Conservation (phyloP, 164 flowering plant genomes). For the Malania oleifera region DNA sequence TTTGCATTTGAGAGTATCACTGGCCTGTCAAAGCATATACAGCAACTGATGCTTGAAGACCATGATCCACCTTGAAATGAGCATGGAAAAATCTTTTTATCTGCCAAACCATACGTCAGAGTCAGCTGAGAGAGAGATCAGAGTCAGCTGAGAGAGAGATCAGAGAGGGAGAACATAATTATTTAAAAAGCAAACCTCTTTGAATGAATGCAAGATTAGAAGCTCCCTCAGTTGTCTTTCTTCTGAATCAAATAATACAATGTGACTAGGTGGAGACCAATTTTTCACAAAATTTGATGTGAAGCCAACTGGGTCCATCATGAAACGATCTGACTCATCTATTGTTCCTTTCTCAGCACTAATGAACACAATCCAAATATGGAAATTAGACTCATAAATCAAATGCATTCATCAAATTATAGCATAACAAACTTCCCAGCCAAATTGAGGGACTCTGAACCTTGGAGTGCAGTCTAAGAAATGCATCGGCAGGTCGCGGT, state of each 20-base stretch:
- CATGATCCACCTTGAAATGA: constrained; percentile 86
- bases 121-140: neutral
- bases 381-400: neutral
- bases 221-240: constrained; percentile 51
- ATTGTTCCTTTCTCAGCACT: constrained; percentile 48
- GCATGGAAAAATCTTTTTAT: constrained; percentile 76
- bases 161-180: neutral
- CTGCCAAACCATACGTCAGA: constrained; percentile 31
- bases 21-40: constrained; percentile 39
- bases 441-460: constrained; percentile 20
- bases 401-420: neutral
- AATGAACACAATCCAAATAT: constrained; percentile 13
- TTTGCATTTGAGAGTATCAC: no score
- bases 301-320: constrained; percentile 72
- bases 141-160: neutral
- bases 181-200: constrained; percentile 40
- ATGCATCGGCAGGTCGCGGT: constrained; percentile 67
- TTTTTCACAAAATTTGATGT: constrained; percentile 37
- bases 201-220: constrained; percentile 47
- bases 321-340: constrained; percentile 81
- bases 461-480: constrained; percentile 97
- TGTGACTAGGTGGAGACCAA: constrained; percentile 79
- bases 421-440: neutral
- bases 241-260: constrained; percentile 72
- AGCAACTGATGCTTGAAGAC: constrained; percentile 68